These are phyloP conservation scores for Ophiostoma perfectum DNA, from an alignment of 2,329 filamentous ascomycete genomes.

Conservation along the genomic window DNA sequence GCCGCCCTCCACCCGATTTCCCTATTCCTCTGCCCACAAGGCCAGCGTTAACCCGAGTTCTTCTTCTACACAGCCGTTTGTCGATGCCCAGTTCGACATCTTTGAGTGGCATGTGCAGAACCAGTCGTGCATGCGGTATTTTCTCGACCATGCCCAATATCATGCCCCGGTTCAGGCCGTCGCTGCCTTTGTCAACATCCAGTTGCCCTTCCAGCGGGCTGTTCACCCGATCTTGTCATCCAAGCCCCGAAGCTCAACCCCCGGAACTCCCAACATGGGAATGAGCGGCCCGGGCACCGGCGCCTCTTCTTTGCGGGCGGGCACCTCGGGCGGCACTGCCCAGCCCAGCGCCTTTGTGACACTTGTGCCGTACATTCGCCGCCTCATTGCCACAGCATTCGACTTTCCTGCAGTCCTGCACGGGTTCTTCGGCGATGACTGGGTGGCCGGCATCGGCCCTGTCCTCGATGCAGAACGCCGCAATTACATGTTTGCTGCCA, in stretches of 20 bases:
- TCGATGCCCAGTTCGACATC: conserved; percentile 61
- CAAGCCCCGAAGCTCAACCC: background rate
- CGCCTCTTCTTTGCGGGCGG: background rate
- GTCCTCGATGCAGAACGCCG: conserved; percentile 84
- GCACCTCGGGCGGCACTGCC: conserved; percentile 29
- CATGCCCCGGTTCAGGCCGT: conserved; percentile 77
- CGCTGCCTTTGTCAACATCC: conserved; percentile 86
- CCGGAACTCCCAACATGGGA: conserved; percentile 22
- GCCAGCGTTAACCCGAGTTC: conserved; percentile 22
- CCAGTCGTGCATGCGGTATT: conserved; percentile 84
- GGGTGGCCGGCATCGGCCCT: conserved; percentile 70
- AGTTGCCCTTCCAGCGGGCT: conserved; percentile 73
- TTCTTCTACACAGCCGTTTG: conserved; percentile 38
- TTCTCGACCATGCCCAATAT: conserved; percentile 86
- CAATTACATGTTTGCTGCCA: conserved; percentile 93
- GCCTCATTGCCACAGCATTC: conserved; percentile 85
- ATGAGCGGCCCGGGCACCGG: conserved; percentile 28
- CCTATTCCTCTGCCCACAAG: background rate
- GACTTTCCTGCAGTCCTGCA: conserved; percentile 82
- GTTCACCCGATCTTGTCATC: conserved; percentile 42
- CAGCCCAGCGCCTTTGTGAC: conserved; percentile 47
- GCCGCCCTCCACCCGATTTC: background rate
- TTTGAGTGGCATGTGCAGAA: conserved; percentile 92
- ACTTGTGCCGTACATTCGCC: conserved; percentile 81
- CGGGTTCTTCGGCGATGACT: conserved; percentile 95